Percentiles rank a stretch among this genome's conserved stretches.
Conservation (phyloP, 306 rosid species). For the Urtica urens region DNA sequence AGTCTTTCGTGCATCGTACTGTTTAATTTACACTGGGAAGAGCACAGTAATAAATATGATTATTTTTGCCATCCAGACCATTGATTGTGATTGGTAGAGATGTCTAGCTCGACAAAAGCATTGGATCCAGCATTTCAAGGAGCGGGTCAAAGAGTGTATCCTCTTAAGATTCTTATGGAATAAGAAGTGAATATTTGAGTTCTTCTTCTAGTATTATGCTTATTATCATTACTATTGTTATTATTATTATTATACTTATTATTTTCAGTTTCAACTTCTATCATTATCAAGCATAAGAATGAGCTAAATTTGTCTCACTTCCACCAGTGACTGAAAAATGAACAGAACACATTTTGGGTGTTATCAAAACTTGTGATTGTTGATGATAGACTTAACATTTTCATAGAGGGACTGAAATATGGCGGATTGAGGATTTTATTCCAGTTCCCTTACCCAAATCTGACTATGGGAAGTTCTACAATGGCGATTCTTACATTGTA, state of each 20-base stretch:
- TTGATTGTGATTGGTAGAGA: conserved; percentile 33
- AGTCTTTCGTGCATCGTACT: conserved; percentile 26
- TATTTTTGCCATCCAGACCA: conserved; percentile 21
- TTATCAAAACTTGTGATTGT: conserved; percentile 1
- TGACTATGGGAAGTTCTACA: conserved; percentile 90
- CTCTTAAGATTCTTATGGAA: conserved; percentile 20
- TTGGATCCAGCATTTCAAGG: conserved; percentile 99
- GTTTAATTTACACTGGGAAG: conserved; percentile 23
- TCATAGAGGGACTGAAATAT: conserved; percentile 85
- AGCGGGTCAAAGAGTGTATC: conserved; percentile 96
- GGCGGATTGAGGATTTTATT: conserved; percentile 96
- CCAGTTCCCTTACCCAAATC: conserved; percentile 87
- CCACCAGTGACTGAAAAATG: not conserved
- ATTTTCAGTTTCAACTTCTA: no score
- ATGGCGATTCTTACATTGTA: conserved; percentile 84
- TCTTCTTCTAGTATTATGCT: no score
- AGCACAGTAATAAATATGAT: conserved; percentile 7
- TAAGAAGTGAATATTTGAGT: conserved; percentile 16
- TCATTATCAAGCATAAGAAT: no score
- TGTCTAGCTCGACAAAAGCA: conserved; percentile 79
- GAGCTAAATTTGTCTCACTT: not conserved
- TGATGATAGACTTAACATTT: conserved; percentile 50
- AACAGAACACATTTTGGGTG: not conserved
- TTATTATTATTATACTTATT: no score
- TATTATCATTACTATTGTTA: no score